These are phyloP conservation scores for Tylopilus plumbeoviolaceoides DNA, from an alignment of 768 basidiomycete genomes.

Conservation along the genomic window DNA sequence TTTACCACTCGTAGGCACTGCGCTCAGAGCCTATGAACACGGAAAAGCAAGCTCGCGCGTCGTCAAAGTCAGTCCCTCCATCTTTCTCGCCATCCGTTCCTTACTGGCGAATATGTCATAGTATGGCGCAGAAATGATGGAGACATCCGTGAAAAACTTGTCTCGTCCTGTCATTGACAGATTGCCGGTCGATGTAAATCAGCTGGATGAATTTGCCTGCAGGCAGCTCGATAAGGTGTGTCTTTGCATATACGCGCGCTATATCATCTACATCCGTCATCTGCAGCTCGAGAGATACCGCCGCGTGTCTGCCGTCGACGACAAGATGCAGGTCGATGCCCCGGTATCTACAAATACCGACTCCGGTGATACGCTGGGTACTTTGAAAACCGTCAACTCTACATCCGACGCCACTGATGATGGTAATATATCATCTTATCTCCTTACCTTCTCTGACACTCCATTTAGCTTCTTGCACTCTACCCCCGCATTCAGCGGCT, in stretches of 20 bases:
- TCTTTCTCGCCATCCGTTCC: not conserved
- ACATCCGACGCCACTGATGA: not conserved
- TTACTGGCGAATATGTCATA: constrained; percentile 29
- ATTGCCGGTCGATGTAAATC: constrained; percentile 67
- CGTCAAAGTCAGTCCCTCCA: constrained; percentile 58
- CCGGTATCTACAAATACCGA: not conserved
- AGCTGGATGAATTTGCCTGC: constrained; percentile 85
- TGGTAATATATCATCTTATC: constrained; percentile 12
- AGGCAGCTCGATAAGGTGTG: constrained; percentile 80
- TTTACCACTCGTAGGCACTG: constrained; percentile 69
- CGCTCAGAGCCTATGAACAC: constrained; percentile 72
- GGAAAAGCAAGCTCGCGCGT: constrained; percentile 81
- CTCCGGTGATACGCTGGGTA: not conserved
- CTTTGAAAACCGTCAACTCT: constrained; percentile 2
- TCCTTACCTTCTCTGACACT: not conserved
- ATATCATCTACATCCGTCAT: not conserved
- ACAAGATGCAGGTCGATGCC: constrained; percentile 27
- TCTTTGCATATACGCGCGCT: not conserved
- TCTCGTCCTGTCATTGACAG: constrained; percentile 79
- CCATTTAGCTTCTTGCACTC: not conserved
- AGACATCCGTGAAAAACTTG: constrained; percentile 76
- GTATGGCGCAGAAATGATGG: constrained; percentile 88
- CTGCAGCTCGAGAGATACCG: constrained; percentile 49
- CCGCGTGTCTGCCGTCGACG: constrained; percentile 34
- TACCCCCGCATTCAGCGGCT: not conserved